Percentiles rank a stretch among this genome's conserved stretches.
phyloP scores from a whole-genome alignment of 306 rosid species.

The Sesbania bispinosa region DNA sequence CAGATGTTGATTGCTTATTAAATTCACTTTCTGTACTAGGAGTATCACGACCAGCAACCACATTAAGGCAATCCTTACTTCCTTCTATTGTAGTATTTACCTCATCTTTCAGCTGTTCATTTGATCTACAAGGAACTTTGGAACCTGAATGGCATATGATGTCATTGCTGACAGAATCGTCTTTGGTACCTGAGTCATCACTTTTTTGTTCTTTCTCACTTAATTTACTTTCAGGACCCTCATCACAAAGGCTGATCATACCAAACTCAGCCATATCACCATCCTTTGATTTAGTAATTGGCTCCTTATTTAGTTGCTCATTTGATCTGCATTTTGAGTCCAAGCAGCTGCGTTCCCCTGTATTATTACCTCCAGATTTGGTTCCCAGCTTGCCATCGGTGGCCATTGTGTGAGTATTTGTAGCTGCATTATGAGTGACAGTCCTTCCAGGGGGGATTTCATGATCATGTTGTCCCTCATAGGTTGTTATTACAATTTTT shows the following conservation, averaged over 20 bases:
- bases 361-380: constrained; percentile 30
- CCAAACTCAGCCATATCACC: constrained; percentile 14
- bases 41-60: constrained; percentile 24
- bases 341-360: no score
- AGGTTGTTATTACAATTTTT: constrained; percentile 67
- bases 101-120: constrained; percentile 28
- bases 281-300: constrained; percentile 30
- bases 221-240: constrained; percentile 19
- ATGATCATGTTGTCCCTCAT: constrained; percentile 85
- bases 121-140: constrained; percentile 19
- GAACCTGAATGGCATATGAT: constrained; percentile 19
- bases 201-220: constrained; percentile 31
- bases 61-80: constrained; percentile 18
- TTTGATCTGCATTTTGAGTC: constrained; percentile 21
- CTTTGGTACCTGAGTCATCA: constrained; percentile 8
- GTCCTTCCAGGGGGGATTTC: constrained; percentile 51
- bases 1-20: constrained; percentile 36
- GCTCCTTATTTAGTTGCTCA: constrained; percentile 31
- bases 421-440: constrained; percentile 44
- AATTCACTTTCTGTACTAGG: constrained; percentile 24
- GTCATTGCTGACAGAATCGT: constrained; percentile 14
- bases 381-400: constrained; percentile 26
- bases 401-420: constrained; percentile 22
- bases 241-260: constrained; percentile 5
- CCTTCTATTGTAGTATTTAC: constrained; percentile 31